Evolutionary conservation across 106 monocot species (phyloP).

Genomic region (Gastrodia elata): DNA sequence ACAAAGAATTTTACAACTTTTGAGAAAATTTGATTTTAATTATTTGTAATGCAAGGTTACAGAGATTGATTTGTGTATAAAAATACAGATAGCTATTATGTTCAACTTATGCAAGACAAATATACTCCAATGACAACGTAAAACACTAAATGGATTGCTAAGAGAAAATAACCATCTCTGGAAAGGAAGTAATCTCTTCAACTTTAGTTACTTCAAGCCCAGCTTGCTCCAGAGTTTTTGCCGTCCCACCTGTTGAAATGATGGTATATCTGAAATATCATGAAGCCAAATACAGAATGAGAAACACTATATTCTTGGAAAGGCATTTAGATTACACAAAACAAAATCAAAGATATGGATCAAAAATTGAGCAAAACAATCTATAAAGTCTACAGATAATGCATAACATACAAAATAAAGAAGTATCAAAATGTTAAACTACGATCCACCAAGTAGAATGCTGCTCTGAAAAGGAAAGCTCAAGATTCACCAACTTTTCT

Average conservation of each 20-base stretch:
- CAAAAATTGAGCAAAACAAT: no score
- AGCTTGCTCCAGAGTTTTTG: constrained; percentile 19
- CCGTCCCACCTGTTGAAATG: constrained; percentile 12
- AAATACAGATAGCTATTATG: no score
- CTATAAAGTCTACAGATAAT: no score
- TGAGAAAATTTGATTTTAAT: not conserved
- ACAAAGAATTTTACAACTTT: not conserved
- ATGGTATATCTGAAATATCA: constrained; percentile 3
- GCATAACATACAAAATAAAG: no score
- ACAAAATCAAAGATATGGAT: no score
- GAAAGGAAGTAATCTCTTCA: constrained; percentile 81
- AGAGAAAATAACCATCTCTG: constrained; percentile 70
- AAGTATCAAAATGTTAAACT: no score
- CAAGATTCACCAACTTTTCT: no score
- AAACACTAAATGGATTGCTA: not conserved
- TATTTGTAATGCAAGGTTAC: not conserved
- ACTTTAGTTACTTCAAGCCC: constrained; percentile 82
- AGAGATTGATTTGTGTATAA: not conserved
- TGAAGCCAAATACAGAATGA: not conserved
- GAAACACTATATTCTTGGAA: not conserved
- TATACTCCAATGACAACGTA: not conserved
- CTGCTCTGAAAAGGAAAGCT: no score
- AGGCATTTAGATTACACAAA: no score
- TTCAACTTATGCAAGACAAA: not conserved
- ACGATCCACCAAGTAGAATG: no score